Base-by-base conservation (phyloP, 116 monocot genomes). In the Papilionanthe hybrid region DNA sequence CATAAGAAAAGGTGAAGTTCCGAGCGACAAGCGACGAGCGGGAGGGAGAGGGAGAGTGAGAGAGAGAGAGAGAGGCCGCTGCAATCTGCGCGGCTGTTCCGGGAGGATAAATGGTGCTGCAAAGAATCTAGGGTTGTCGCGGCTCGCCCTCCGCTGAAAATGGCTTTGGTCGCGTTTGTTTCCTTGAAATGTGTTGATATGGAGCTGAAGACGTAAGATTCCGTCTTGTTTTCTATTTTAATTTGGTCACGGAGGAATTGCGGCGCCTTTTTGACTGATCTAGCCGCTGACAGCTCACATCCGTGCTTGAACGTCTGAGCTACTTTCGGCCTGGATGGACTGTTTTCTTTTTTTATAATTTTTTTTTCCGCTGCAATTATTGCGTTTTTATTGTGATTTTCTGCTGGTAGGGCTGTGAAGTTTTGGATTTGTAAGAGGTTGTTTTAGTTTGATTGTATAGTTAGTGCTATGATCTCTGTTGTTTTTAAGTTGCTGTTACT, bases 191-290 rank as follows among this genome's bases (percentile, higher is more conserved):
- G 63, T 63, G 23, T 63, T 23, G 22, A 63, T 63, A 5, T 23
- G 6, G 63, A 25, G 25, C n/a, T 63, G 12, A 63, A 23, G 63
- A 22, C 23, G 63, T 63, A 63, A 6, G 6, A 63, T 9, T 2
- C 22, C 25, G 22, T 63, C 63, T 63, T 17, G 58, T 20, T 58
- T 68, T 27, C 65, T 22, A 69, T 32, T 69, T 28, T 69, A 69
- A 69, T 69, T 17, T 69, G 32, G 32, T 15, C 69, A 13, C 28
- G 30, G 28, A 22, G 32, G 3, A 19, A 6, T 69, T 32, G 28
- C 29, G 30, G 13, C 37, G 69, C 69, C 11, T 69, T 69, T 69
- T 69, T 69, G 69, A 69, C 69, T 15, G 69, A 69, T 69, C 69
- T 15, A 30, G 69, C 28, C 3, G 32, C 69, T 32, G 69, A 69